Conservation (phyloP, 2,329 filamentous ascomycete genomes). For the Aspergillus sp. region DNA sequence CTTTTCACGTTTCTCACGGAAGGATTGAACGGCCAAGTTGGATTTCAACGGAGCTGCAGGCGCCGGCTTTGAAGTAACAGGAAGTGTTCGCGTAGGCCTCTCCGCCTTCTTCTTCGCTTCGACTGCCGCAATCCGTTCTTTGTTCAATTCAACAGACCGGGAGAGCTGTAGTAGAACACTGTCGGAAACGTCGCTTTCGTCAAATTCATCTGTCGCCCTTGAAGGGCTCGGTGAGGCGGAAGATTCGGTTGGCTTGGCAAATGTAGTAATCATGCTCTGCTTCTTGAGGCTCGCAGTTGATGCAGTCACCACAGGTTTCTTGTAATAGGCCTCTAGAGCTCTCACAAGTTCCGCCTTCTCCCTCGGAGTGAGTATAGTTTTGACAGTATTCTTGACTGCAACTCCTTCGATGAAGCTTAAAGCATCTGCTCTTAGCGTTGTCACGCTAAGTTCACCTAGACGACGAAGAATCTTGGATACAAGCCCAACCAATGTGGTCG, state of each 20-base stretch:
- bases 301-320: slow-evolving; percentile 44
- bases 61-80: slow-evolving; percentile 25
- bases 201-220: slow-evolving; percentile 39
- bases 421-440: slow-evolving; percentile 63
- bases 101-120: slow-evolving; percentile 31
- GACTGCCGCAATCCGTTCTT: slow-evolving; percentile 32
- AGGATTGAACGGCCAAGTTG: slow-evolving; percentile 50
- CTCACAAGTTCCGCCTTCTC: slow-evolving; percentile 80
- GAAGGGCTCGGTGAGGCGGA: slow-evolving; percentile 35
- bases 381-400: slow-evolving; percentile 57
- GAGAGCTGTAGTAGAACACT: slow-evolving; percentile 42
- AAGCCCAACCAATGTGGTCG: slow-evolving; percentile 76
- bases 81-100: slow-evolving; percentile 24
- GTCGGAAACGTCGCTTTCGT: slow-evolving; percentile 41
- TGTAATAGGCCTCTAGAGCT: slow-evolving; percentile 56
- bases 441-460: slow-evolving; percentile 74
- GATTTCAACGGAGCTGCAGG: slow-evolving; percentile 27
- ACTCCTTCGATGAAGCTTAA: slow-evolving; percentile 59
- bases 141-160: slow-evolving; percentile 44
- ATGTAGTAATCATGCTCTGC: slow-evolving; percentile 43
- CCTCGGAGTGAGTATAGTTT: slow-evolving; percentile 75
- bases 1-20: slow-evolving; percentile 71
- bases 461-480: slow-evolving; percentile 81
- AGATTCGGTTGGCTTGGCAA: slow-evolving; percentile 35
- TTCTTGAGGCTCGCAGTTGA: slow-evolving; percentile 44